These are phyloP conservation scores for Pseudoturritis turrita DNA, from an alignment of 345 rosid species.

Conservation along the genomic window DNA sequence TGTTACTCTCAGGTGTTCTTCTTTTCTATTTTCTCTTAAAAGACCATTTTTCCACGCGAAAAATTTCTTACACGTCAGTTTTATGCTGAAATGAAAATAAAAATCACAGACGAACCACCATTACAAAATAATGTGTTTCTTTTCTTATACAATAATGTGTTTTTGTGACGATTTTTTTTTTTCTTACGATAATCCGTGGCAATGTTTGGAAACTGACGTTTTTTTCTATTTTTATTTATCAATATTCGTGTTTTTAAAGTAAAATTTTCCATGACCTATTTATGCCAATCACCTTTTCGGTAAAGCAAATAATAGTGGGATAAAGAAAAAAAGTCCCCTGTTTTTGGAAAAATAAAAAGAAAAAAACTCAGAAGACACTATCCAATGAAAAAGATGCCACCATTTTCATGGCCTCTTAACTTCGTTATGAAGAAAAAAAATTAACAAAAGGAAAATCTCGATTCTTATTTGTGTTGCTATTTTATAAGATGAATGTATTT, in stretches of 20 bases:
- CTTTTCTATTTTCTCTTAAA: not conserved
- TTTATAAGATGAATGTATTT: not conserved
- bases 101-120: not conserved
- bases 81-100: not conserved
- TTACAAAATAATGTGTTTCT: not conserved
- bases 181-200: not conserved
- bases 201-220: not conserved
- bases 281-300: conserved; percentile 11
- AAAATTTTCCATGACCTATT: not conserved
- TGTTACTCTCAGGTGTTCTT: conserved; percentile 36
- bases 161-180: not conserved
- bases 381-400: conserved; percentile 28
- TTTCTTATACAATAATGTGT: not conserved
- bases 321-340: conserved; percentile 3
- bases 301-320: conserved; percentile 23
- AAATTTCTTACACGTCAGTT: not conserved
- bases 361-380: conserved; percentile 14
- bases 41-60: not conserved
- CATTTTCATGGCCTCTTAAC: conserved; percentile 9
- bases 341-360: conserved; percentile 19
- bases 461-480: not conserved
- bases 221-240: not conserved
- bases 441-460: not conserved
- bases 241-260: not conserved
- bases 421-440: conserved; percentile 26